Evolutionary conservation across 495 filamentous ascomycete species (phyloP).

Genomic region (Daldinia decipiens): DNA sequence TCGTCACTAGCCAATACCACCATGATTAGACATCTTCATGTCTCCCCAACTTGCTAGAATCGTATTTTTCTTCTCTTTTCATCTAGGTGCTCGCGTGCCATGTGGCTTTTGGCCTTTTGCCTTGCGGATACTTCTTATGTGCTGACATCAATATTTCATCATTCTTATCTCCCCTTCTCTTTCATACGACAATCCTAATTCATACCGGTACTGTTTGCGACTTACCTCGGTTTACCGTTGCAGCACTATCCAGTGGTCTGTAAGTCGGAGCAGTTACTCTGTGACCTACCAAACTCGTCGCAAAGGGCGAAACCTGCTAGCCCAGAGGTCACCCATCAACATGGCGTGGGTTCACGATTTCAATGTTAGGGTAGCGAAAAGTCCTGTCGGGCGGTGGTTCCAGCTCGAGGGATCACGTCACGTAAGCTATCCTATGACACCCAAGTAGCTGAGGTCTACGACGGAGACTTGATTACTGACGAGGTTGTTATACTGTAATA

Average conservation of each 20-base stretch:
- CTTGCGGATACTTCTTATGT: slow-evolving; percentile 7
- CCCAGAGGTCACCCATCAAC: slow-evolving; percentile 18
- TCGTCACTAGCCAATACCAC: slow-evolving; percentile 23
- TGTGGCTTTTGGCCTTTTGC: slow-evolving; percentile 7
- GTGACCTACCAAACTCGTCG: background rate
- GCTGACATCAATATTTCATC: slow-evolving; percentile 12
- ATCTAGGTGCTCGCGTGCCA: slow-evolving; percentile 11
- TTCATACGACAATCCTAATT: background rate
- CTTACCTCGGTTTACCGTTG: background rate
- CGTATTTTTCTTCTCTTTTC: slow-evolving; percentile 5
- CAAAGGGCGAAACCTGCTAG: background rate
- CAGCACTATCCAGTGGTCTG: background rate
- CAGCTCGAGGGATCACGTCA: slow-evolving; percentile 78
- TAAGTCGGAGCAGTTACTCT: background rate
- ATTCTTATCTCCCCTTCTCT: background rate
- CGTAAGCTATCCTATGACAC: slow-evolving; percentile 58
- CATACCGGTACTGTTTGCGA: background rate
- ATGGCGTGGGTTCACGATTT: slow-evolving; percentile 62
- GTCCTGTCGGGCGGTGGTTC: slow-evolving; percentile 76
- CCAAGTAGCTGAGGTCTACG: background rate
- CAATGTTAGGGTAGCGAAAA: slow-evolving; percentile 65
- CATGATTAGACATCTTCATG: slow-evolving; percentile 27
- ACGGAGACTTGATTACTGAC: slow-evolving; percentile 12
- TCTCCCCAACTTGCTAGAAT: slow-evolving; percentile 10
- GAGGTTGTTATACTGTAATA: slow-evolving; percentile 33